A percentile compares a stretch with the other conserved stretches of the same genome.
Evolutionary conservation across 257 asterid species (phyloP).

Genomic region (Scutellaria minor): DNA sequence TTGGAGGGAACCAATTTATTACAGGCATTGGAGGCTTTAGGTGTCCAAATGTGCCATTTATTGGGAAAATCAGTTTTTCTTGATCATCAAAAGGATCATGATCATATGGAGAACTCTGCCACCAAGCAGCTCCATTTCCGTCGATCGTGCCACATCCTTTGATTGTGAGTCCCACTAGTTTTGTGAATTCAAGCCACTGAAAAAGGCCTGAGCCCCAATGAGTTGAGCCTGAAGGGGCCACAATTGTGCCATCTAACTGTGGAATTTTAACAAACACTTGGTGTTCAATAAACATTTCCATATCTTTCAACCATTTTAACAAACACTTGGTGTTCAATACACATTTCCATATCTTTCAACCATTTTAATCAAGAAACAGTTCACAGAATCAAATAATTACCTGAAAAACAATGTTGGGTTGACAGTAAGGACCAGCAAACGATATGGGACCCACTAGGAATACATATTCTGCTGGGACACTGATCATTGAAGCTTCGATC

Average conservation of each 20-base stretch:
- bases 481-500: conserved; percentile 65
- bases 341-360: background rate
- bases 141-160: conserved; percentile 76
- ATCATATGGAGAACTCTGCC: conserved; percentile 62
- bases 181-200: conserved; percentile 87
- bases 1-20: conserved; percentile 31
- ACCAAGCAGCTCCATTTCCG: conserved; percentile 93
- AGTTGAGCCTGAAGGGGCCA: conserved; percentile 76
- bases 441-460: conserved; percentile 90
- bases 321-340: conserved; percentile 27
- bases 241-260: conserved; percentile 86
- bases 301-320: background rate
- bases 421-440: conserved; percentile 91
- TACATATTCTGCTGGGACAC: conserved; percentile 60
- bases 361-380: background rate
- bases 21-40: conserved; percentile 57
- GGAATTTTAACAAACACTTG: conserved; percentile 35
- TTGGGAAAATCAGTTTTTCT: conserved; percentile 65
- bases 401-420: conserved; percentile 85
- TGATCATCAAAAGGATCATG: conserved; percentile 78
- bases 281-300: background rate
- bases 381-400: conserved; percentile 35
- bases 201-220: conserved; percentile 84
- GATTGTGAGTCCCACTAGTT: conserved; percentile 80
- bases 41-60: conserved; percentile 48